phyloP scores from a whole-genome alignment of 768 basidiomycete genomes.

The Pleurotus platypus region DNA sequence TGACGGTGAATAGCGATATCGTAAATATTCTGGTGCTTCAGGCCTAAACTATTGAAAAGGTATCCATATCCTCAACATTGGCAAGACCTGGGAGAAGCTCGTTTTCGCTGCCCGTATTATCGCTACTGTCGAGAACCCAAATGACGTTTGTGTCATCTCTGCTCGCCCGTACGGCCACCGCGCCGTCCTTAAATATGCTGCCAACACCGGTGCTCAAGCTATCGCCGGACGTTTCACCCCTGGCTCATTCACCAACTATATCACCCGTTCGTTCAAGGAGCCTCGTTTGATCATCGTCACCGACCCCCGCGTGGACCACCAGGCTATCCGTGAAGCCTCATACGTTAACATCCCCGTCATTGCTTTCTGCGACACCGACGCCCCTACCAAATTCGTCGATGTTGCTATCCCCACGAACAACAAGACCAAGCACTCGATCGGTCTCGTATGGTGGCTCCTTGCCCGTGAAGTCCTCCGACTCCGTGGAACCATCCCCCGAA shows the following conservation, averaged over 20 bases:
- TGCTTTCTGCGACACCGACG: constrained; percentile 98
- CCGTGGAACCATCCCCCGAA: constrained; percentile 89
- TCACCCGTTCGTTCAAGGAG: constrained; percentile 99
- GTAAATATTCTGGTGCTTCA: constrained; percentile 6
- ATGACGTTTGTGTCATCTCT: constrained; percentile 97
- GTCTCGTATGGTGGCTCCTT: constrained; percentile 97
- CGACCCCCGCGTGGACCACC: constrained; percentile 99
- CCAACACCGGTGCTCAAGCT: constrained; percentile 97
- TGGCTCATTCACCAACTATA: constrained; percentile 99
- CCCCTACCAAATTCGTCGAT: constrained; percentile 96
- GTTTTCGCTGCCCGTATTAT: constrained; percentile 97
- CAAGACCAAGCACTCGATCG: constrained; percentile 96
- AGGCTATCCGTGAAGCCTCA: constrained; percentile 99
- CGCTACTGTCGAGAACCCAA: constrained; percentile 96
- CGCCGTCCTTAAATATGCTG: constrained; percentile 97
- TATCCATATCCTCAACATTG: constrained; percentile 95
- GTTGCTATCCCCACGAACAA: constrained; percentile 99
- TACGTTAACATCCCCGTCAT: constrained; percentile 99
- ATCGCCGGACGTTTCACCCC: constrained; percentile 99
- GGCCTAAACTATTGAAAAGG: constrained; percentile 43
- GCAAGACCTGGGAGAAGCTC: constrained; percentile 99
- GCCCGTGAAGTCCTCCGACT: constrained; percentile 96
- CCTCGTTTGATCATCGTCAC: constrained; percentile 97
- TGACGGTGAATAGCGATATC: constrained; percentile 66
- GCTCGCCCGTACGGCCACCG: constrained; percentile 99